Base-by-base conservation (phyloP, 1,284 basidiomycete species). In the Exobasidium cylindrosporum region DNA sequence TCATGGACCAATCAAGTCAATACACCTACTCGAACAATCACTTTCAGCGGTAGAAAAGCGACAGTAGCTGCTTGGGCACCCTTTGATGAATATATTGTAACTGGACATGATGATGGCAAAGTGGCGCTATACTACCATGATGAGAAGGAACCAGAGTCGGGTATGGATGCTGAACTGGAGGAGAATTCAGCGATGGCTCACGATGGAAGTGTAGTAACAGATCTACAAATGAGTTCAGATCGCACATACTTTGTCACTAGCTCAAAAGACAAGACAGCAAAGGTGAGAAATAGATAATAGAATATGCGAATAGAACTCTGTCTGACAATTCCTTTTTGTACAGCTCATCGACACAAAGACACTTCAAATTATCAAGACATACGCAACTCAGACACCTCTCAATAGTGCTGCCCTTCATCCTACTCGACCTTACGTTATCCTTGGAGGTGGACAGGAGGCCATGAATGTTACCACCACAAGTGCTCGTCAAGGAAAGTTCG, bases 391-490 rank as follows among this genome's bases (percentile, higher is more conserved):
- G 81, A 97, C 94, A 1, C 95, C 95, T 0, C 83, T 99, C 66
- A 99, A 99, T 83, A 93, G 90, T 69, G 93, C 95, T 1, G 88
- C 92, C 26, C 84, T 97, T 56, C 86, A 92, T 17, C 90, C 91
- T 0, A 84, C 85, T 59, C 86, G 87, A 76, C 95, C 94, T 53
- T 97, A 93, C 78, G 67, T 79, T 35, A 75, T 78, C 52, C 67
- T 97, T 45, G 96, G 96, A 58, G 95, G 95, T 82, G 95, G 95
- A 60, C 95, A 97, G 82, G 95, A 97, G 79, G 95, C 95, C 7
- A 97, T 95, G 93, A 89, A 84, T 76, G 95, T 98, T 61, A 97
- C 96, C 14, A 97, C 92, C 3, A 98, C 95, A 1, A 92, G 90
- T 4, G 81, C 88, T 40, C 87, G 95, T 61, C 91, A 96, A 80